Percentiles rank a stretch among this genome's conserved stretches.
Evolutionary conservation across 495 filamentous ascomycete species (phyloP).

Genomic region (Mycothermus thermophilus): DNA sequence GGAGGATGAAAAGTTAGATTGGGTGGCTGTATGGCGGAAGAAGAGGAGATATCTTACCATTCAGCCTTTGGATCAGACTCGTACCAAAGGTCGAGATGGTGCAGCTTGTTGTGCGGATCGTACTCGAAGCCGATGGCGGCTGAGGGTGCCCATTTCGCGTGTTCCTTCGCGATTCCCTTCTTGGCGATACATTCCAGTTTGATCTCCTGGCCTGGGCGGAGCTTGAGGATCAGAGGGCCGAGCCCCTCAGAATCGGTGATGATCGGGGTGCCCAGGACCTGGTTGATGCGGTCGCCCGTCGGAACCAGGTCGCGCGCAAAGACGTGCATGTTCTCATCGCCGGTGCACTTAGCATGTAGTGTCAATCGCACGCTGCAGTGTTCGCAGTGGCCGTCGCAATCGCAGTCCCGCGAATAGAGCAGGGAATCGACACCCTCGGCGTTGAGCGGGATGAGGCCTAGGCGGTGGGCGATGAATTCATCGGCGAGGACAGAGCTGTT

Average conservation of each 20-base stretch:
- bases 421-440: constrained; percentile 71
- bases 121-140: constrained; percentile 94
- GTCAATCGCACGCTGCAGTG: constrained; percentile 72
- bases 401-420: constrained; percentile 85
- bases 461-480: constrained; percentile 86
- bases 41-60: constrained; percentile 52
- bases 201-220: constrained; percentile 76
- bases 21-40: not conserved
- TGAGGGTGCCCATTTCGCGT: constrained; percentile 91
- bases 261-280: constrained; percentile 57
- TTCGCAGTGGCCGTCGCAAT: constrained; percentile 87
- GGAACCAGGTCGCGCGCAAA: constrained; percentile 78
- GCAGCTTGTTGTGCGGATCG: constrained; percentile 86
- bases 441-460: constrained; percentile 81
- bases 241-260: constrained; percentile 69
- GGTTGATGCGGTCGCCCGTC: constrained; percentile 49
- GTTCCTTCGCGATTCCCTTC: constrained; percentile 97
- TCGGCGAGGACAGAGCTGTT: constrained; percentile 93
- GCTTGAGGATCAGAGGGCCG: constrained; percentile 74
- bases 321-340: constrained; percentile 73
- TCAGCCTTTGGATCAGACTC: constrained; percentile 72
- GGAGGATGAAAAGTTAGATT: constrained; percentile 3
- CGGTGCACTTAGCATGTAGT: constrained; percentile 69
- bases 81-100: constrained; percentile 85
- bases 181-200: constrained; percentile 85